Evolutionary conservation across 1,139 yeast species (phyloP).

Genomic region (Lodderomyces margitis): DNA sequence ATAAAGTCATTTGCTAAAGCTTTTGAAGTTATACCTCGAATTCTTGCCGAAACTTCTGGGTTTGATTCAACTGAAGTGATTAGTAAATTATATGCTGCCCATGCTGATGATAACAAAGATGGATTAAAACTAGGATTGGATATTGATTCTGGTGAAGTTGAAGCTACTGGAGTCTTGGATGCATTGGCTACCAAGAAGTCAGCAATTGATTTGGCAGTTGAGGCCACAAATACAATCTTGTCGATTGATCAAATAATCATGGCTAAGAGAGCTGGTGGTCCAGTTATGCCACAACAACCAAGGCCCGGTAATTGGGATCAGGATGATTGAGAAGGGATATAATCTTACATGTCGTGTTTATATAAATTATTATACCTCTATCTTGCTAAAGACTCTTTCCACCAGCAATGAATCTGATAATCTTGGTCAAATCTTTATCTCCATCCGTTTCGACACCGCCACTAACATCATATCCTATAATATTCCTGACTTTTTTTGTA

Average conservation of each 20-base stretch:
- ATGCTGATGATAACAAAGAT: conserved; percentile 36
- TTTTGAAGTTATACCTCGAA: conserved; percentile 89
- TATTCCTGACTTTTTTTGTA: conserved; percentile 49
- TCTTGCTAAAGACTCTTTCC: conserved; percentile 39
- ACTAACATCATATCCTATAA: conserved; percentile 90
- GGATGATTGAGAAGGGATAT: conserved; percentile 61
- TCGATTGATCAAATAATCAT: conserved; percentile 89
- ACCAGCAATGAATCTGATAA: conserved; percentile 52
- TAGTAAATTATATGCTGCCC: conserved; percentile 86
- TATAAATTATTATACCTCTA: conserved; percentile 1
- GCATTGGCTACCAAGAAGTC: conserved; percentile 76
- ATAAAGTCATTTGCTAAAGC: conserved; percentile 93
- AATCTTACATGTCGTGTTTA: neutral
- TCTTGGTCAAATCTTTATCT: conserved; percentile 62
- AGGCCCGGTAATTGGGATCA: conserved; percentile 98
- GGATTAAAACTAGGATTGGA: conserved; percentile 49
- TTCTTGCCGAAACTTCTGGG: conserved; percentile 93
- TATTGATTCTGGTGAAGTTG: conserved; percentile 73
- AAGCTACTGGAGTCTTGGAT: conserved; percentile 70
- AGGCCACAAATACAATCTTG: conserved; percentile 87
- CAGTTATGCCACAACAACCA: conserved; percentile 83
- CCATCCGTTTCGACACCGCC: conserved; percentile 87
- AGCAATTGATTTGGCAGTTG: conserved; percentile 92
- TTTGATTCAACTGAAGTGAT: conserved; percentile 84
- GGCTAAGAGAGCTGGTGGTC: conserved; percentile 98